Conservation (phyloP, 2,329 filamentous ascomycete genomes). For the Diplodia corticola region DNA sequence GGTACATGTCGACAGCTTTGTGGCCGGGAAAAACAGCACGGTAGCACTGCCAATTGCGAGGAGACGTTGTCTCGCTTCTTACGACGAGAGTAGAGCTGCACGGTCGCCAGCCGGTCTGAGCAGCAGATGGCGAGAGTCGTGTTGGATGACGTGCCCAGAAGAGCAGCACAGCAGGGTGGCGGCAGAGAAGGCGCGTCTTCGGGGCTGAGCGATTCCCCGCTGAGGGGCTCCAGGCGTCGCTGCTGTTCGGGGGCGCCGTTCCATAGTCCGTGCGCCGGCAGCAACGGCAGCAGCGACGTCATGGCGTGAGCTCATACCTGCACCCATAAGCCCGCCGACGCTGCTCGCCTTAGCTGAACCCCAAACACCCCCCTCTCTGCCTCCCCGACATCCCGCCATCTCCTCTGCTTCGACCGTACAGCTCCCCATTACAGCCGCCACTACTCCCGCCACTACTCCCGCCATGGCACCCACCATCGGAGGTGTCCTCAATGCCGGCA, state of each 20-base stretch:
- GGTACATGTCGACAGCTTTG: too few relatives aligned
- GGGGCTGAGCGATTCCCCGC: background rate
- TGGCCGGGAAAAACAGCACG: too few relatives aligned
- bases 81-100: too few relatives aligned
- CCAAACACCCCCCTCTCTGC: background rate
- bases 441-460: background rate
- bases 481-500: conserved; percentile 40
- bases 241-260: background rate
- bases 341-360: background rate
- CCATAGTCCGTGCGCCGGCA: background rate
- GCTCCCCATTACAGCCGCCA: background rate
- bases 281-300: background rate
- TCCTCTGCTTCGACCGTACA: background rate
- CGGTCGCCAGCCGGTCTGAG: too few relatives aligned
- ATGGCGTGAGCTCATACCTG: background rate
- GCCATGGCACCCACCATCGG: conserved; percentile 34
- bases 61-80: too few relatives aligned
- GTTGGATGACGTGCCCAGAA: too few relatives aligned
- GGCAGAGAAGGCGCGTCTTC: too few relatives aligned
- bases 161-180: too few relatives aligned
- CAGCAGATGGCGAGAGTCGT: too few relatives aligned
- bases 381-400: background rate
- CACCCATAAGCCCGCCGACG: background rate
- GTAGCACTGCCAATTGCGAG: too few relatives aligned
- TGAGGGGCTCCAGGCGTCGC: background rate